Evolutionary conservation across 805 yeast species (phyloP).

Genomic region (Brettanomyces naardenensis): DNA sequence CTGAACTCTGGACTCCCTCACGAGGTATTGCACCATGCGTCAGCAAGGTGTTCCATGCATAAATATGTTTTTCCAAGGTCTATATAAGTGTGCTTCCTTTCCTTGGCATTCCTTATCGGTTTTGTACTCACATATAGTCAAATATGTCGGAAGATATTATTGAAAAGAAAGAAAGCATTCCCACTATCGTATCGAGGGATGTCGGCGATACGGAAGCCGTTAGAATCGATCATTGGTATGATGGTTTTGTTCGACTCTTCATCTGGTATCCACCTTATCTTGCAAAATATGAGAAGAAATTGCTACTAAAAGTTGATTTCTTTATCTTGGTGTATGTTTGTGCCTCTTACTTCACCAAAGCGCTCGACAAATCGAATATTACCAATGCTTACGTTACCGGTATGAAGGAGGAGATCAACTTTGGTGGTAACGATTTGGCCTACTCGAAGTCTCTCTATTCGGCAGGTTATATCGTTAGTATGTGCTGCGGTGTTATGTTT

Average conservation of each 20-base stretch:
- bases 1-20: no score
- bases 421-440: conserved; percentile 58
- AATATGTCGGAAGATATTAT: conserved; percentile 1
- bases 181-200: background rate
- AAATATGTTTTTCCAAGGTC: background rate
- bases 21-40: background rate
- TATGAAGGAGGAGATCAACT: conserved; percentile 46
- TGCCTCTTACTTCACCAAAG: conserved; percentile 62
- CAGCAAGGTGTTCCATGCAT: background rate
- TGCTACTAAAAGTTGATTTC: conserved; percentile 47
- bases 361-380: conserved; percentile 28
- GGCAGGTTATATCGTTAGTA: conserved; percentile 35
- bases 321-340: conserved; percentile 48
- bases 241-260: conserved; percentile 48
- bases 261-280: conserved; percentile 29
- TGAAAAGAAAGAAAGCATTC: background rate
- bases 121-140: background rate
- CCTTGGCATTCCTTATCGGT: background rate
- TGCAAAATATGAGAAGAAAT: conserved; percentile 34
- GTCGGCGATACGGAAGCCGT: conserved; percentile 26
- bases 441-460: conserved; percentile 49
- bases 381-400: conserved; percentile 64
- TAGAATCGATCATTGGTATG: conserved; percentile 39
- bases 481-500: conserved; percentile 32
- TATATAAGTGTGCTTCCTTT: background rate